phyloP scores from a whole-genome alignment of 805 yeast species.

The Teunomyces funiuensis region DNA sequence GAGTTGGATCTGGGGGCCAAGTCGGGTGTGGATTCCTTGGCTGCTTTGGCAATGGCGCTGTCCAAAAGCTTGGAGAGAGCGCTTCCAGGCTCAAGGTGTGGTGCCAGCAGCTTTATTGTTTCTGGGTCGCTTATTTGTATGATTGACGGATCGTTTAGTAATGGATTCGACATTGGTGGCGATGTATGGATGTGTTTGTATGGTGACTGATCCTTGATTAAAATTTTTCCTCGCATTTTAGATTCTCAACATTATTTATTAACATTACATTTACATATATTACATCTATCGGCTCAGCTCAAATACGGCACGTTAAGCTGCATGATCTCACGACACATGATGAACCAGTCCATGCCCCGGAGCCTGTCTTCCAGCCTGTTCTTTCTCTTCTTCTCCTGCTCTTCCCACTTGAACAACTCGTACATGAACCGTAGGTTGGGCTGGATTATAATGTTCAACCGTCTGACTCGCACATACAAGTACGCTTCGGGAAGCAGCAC shows the following conservation, averaged over 20 bases:
- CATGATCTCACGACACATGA: constrained; percentile 80
- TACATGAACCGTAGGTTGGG: constrained; percentile 92
- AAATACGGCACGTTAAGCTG: constrained; percentile 71
- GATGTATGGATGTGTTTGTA: neutral
- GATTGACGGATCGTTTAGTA: constrained; percentile 33
- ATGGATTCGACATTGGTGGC: constrained; percentile 15
- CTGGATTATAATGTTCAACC: constrained; percentile 90
- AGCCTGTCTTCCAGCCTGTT: constrained; percentile 14
- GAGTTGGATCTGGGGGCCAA: constrained; percentile 17
- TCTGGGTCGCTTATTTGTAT: constrained; percentile 14
- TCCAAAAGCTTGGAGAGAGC: constrained; percentile 44
- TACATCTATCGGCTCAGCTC: constrained; percentile 13
- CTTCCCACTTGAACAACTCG: constrained; percentile 68
- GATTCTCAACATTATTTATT: neutral
- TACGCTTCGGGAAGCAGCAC: constrained; percentile 77
- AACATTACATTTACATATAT: neutral
- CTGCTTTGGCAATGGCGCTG: constrained; percentile 49
- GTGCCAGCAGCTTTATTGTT: constrained; percentile 5
- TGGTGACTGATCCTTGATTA: constrained; percentile 4
- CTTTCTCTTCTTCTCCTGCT: constrained; percentile 21
- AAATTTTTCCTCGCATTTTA: constrained; percentile 3
- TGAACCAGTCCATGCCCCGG: constrained; percentile 85
- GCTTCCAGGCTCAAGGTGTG: constrained; percentile 28
- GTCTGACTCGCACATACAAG: constrained; percentile 80
- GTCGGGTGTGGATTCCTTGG: constrained; percentile 43